Conservation (phyloP, 371 early-diverging fungal genomes). For the Smittium mucronatum region DNA sequence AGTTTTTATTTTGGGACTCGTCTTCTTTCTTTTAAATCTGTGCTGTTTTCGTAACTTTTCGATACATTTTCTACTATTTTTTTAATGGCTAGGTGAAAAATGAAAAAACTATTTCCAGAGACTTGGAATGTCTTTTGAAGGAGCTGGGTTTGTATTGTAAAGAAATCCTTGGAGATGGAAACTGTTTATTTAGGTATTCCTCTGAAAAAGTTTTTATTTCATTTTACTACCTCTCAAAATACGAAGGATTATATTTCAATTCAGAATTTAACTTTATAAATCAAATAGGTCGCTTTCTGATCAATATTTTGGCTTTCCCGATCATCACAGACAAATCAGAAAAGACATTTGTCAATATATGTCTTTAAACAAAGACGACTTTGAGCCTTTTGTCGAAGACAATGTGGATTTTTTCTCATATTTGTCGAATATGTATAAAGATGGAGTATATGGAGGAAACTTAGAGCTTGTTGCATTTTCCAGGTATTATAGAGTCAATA, state of each 20-base stretch:
- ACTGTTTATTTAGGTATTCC: constrained; percentile 60
- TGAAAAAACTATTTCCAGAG: not conserved
- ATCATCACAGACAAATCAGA: constrained; percentile 42
- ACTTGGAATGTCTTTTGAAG: constrained; percentile 7
- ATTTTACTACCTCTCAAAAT: constrained; percentile 6
- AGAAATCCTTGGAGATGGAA: constrained; percentile 70
- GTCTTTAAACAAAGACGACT: constrained; percentile 44
- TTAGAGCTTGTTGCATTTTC: constrained; percentile 76
- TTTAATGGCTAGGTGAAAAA: not conserved
- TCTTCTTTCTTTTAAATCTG: too few relatives aligned
- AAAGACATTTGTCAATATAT: constrained; percentile 52
- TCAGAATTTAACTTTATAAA: too few relatives aligned
- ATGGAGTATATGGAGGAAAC: constrained; percentile 68
- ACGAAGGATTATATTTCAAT: too few relatives aligned
- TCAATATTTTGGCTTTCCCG: constrained; percentile 49
- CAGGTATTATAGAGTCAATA: constrained; percentile 43
- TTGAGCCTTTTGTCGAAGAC: constrained; percentile 57
- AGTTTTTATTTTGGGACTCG: too few relatives aligned
- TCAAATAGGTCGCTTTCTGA: constrained; percentile 49
- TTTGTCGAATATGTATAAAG: constrained; percentile 49
- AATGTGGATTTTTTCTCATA: constrained; percentile 55
- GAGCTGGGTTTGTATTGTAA: constrained; percentile 42
- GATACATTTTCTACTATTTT: not conserved
- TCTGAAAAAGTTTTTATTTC: constrained; percentile 5
- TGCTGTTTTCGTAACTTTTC: too few relatives aligned